Base-by-base conservation (phyloP, 2,329 filamentous ascomycete species). In the Juglanconis juglandina region DNA sequence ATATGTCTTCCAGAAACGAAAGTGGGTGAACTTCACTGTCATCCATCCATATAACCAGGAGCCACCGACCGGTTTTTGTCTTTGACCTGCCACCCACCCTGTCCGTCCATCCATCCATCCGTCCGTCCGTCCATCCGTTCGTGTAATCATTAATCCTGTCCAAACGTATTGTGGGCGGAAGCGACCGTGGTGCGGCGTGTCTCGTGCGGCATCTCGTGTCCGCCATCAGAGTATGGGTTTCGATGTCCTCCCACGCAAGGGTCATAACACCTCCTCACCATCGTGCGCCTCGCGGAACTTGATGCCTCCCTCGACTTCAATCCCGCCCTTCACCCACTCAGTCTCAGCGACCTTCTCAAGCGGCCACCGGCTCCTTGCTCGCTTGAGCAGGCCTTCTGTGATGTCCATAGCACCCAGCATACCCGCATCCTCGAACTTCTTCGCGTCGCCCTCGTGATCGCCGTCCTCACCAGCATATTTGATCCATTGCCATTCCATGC, bases 401-500 rank as follows among this genome's bases (percentile, higher is more conserved):
- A 92, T 89, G 48, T 87, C 80, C 76, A 89, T 89, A 6, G 92
- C 93, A 0, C 91, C 92, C 42, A 87, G 80, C 56, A 96, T 82
- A 1, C 84, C 88, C 53, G 78, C 79, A 5, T 83, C 85, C 60
- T 84, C 83, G 65, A 88, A 87, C 64, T 84, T 87, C 66, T 72
- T 79, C 63, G 78, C 76, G 66, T 85, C 80, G 3, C 81, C 81
- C 53, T 96, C 92, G 81, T 96, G 95, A 58, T 96, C 92, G 41
- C 92, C 92, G 58, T 96, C 90, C 10, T 89, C 86, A 60, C 92
- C 88, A 1, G 87, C 92, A 70, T 89, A 96, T 62, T 90, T 86
- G 63, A 92, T 87, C 95, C 95, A 99, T 52, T 89, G 87, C 95
- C 95, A 99, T 71, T 99, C 95, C 54, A 93, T 91, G 41, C 95